Percentiles rank a stretch among this genome's conserved stretches.
phyloP scores from a whole-genome alignment of 306 rosid species.

The Quercus ilex region DNA sequence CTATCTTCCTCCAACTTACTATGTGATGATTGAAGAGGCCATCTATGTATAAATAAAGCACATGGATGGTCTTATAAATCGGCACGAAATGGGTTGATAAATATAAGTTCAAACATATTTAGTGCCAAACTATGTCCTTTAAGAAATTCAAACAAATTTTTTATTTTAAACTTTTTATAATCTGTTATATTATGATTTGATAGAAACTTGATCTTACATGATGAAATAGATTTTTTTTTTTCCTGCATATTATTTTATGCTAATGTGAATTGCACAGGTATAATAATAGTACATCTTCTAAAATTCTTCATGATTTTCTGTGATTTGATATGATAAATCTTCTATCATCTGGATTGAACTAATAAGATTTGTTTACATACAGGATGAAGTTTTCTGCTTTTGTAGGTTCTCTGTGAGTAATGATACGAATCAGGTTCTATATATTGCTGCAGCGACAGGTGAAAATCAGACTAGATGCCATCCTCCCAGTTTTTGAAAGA shows the following conservation, averaged over 20 bases:
- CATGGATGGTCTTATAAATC: too few species aligned
- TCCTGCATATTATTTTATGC: too few species aligned
- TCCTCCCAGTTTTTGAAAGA: background rate
- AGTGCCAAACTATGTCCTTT: rapidly evolving
- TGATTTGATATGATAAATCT: background rate
- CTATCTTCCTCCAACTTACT: rapidly evolving
- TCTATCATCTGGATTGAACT: background rate
- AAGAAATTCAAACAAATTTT: too few species aligned
- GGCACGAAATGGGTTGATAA: too few species aligned
- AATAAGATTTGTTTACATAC: constrained; percentile 30
- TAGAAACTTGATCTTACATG: too few species aligned
- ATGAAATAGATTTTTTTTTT: too few species aligned
- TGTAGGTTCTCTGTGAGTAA: constrained; percentile 70
- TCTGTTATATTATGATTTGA: too few species aligned
- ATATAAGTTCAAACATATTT: too few species aligned
- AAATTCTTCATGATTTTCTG: background rate
- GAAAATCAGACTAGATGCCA: constrained; percentile 4
- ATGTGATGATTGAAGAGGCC: too few species aligned
- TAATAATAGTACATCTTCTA: too few species aligned
- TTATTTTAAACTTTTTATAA: too few species aligned
- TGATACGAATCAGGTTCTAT: constrained; percentile 48
- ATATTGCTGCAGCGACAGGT: constrained; percentile 62
- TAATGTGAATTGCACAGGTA: too few species aligned
- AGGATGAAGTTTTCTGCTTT: constrained; percentile 68
- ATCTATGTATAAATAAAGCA: rapidly evolving